Percentiles rank a stretch among this genome's conserved stretches.
These are phyloP conservation scores for Umbelopsis sp. DNA, from an alignment of 371 early-diverging fungal genomes.

Conservation along the genomic window DNA sequence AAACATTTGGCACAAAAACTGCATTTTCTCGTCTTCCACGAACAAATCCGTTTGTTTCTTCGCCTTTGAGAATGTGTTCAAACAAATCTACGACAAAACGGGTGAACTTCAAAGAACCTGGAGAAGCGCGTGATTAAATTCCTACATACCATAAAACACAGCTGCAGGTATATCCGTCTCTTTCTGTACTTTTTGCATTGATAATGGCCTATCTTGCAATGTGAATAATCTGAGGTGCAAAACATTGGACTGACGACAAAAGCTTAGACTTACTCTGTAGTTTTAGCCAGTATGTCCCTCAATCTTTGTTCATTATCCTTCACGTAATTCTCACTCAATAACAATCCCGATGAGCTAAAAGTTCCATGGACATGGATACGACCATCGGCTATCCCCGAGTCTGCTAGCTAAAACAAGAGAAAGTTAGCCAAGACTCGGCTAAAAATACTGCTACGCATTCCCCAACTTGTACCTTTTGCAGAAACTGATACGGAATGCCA, in stretches of 20 bases:
- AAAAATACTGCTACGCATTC: background rate
- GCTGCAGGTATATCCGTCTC: constrained; percentile 23
- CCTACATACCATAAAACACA: constrained; percentile 30
- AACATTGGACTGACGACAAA: too few species aligned
- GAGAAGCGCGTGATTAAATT: background rate
- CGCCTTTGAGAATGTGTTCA: constrained; percentile 20
- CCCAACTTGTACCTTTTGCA: constrained; percentile 25
- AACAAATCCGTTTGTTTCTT: constrained; percentile 21
- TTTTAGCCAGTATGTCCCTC: constrained; percentile 19
- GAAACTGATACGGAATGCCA: constrained; percentile 26
- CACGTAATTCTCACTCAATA: constrained; percentile 25
- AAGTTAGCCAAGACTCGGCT: background rate
- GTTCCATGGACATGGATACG: background rate
- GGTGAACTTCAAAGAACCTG: too few species aligned
- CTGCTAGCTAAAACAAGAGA: constrained; percentile 1
- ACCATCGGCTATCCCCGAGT: constrained; percentile 2
- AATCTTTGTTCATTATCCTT: constrained; percentile 3
- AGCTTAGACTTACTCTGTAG: constrained; percentile 27
- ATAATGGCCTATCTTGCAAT: constrained; percentile 24
- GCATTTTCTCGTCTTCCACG: constrained; percentile 32
- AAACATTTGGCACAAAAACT: constrained; percentile 30
- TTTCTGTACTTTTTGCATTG: constrained; percentile 28
- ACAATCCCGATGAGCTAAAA: constrained; percentile 21
- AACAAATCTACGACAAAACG: constrained; percentile 17
- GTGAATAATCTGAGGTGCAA: background rate